phyloP scores from a whole-genome alignment of 805 yeast genomes.

The Candida ulmi region DNA sequence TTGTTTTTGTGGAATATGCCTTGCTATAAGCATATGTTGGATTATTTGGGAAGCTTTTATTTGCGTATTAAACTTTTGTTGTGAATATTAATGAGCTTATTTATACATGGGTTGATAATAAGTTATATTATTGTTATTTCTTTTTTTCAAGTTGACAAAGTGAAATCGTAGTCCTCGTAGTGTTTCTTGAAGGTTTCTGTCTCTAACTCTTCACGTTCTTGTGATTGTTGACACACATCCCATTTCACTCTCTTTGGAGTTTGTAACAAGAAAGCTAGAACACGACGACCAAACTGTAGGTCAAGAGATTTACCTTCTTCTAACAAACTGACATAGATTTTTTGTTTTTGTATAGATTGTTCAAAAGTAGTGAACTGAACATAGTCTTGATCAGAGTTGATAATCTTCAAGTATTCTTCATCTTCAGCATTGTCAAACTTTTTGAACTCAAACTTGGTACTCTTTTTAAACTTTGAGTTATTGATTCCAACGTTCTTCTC shows the following conservation, averaged over 20 bases:
- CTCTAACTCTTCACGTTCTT: conserved; percentile 56
- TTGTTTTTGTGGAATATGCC: too few species aligned
- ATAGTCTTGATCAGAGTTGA: conserved; percentile 25
- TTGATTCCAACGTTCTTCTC: conserved; percentile 39
- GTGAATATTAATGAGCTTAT: neutral
- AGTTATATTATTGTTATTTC: too few species aligned
- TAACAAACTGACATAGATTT: conserved; percentile 24
- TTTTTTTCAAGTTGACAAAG: conserved; percentile 13
- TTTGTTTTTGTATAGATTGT: conserved; percentile 26
- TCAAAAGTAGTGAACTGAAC: conserved; percentile 27
- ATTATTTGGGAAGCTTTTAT: neutral
- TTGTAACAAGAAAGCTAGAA: conserved; percentile 57
- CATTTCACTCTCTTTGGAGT: conserved; percentile 63
- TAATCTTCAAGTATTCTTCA: conserved; percentile 20
- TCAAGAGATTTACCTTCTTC: conserved; percentile 45
- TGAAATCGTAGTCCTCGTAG: conserved; percentile 52
- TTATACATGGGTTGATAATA: neutral
- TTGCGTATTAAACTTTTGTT: neutral
- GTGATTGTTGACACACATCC: conserved; percentile 69
- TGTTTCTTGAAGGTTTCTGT: conserved; percentile 54
- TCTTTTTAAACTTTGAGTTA: conserved; percentile 40
- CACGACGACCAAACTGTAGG: conserved; percentile 80
- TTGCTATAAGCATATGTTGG: too few species aligned
- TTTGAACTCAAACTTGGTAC: conserved; percentile 39
- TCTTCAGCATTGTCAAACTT: conserved; percentile 24